Evolutionary conservation across 2,329 filamentous ascomycete genomes (phyloP).

Genomic region (Cladosporium oxysporum): DNA sequence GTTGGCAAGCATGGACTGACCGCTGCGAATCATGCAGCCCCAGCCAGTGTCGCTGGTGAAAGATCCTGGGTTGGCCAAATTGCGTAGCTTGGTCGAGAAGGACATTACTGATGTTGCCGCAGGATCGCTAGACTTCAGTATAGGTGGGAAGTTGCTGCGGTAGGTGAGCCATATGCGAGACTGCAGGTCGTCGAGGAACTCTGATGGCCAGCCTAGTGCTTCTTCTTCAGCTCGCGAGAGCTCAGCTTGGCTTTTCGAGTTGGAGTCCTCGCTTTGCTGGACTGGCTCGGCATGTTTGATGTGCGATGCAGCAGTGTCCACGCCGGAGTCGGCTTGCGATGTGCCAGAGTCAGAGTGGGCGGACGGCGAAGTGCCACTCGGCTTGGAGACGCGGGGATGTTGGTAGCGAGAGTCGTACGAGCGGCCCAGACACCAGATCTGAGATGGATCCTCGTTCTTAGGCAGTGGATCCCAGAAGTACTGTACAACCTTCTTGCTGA

Average conservation of each 20-base stretch:
- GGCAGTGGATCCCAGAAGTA: slow-evolving; percentile 92
- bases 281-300: slow-evolving; percentile 5
- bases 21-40: slow-evolving; percentile 98
- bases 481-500: slow-evolving; percentile 77
- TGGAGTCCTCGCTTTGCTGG: slow-evolving; percentile 28
- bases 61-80: slow-evolving; percentile 73
- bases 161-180: slow-evolving; percentile 97
- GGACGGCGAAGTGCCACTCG: slow-evolving; percentile 32
- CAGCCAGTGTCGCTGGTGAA: slow-evolving; percentile 95
- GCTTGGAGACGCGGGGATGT: slow-evolving; percentile 23
- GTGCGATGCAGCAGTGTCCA: slow-evolving; percentile 26
- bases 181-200: slow-evolving; percentile 90
- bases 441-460: slow-evolving; percentile 71
- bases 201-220: slow-evolving; percentile 70
- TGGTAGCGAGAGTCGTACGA: slow-evolving; percentile 50
- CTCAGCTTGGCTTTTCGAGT: slow-evolving; percentile 33
- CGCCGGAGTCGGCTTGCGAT: slow-evolving; percentile 38
- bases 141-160: slow-evolving; percentile 79
- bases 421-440: slow-evolving; percentile 80
- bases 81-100: slow-evolving; percentile 79
- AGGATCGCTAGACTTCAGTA: slow-evolving; percentile 75
- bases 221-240: slow-evolving; percentile 37
- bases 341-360: slow-evolving; percentile 33
- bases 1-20: slow-evolving; percentile 90
- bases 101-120: slow-evolving; percentile 72